phyloP scores from a whole-genome alignment of 2,329 filamentous ascomycete genomes.

The Aaosphaeria arxii region DNA sequence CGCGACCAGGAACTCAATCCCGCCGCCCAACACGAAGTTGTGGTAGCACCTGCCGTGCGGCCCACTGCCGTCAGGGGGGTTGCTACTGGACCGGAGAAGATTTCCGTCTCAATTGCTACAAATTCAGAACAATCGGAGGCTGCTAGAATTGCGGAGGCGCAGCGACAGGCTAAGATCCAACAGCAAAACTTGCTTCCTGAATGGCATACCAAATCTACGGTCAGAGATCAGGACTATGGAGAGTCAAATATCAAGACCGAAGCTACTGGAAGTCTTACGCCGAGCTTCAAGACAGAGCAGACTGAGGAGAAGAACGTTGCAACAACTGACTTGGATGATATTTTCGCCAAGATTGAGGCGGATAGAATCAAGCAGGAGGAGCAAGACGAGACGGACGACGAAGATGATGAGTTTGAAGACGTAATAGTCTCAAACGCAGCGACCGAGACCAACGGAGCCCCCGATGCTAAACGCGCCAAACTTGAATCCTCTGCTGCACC shows the following conservation, averaged over 20 bases:
- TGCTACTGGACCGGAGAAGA: conserved; percentile 63
- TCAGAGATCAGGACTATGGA: conserved; percentile 52
- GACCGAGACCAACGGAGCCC: conserved; percentile 19
- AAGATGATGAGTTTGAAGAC: conserved; percentile 44
- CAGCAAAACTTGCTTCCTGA: conserved; percentile 67
- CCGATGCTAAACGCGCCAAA: conserved; percentile 59
- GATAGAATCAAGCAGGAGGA: conserved; percentile 47
- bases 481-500: conserved; percentile 48
- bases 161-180: conserved; percentile 63
- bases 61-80: conserved; percentile 70
- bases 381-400: conserved; percentile 50
- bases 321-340: conserved; percentile 60
- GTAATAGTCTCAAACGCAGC: conserved; percentile 25
- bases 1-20: conserved; percentile 66
- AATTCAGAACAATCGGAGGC: conserved; percentile 64
- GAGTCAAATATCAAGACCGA: conserved; percentile 31
- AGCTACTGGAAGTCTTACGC: conserved; percentile 37
- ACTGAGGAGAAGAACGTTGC: conserved; percentile 51
- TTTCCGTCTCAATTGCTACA: conserved; percentile 67
- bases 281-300: conserved; percentile 40
- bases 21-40: conserved; percentile 57
- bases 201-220: conserved; percentile 71
- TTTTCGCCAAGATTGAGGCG: conserved; percentile 64
- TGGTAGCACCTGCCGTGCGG: conserved; percentile 52
- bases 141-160: conserved; percentile 62